Evolutionary conservation across 2,329 filamentous ascomycete species (phyloP), one percentile per base, ranked within the genome.

Genomic region (Emydomyces testavorans): DNA sequence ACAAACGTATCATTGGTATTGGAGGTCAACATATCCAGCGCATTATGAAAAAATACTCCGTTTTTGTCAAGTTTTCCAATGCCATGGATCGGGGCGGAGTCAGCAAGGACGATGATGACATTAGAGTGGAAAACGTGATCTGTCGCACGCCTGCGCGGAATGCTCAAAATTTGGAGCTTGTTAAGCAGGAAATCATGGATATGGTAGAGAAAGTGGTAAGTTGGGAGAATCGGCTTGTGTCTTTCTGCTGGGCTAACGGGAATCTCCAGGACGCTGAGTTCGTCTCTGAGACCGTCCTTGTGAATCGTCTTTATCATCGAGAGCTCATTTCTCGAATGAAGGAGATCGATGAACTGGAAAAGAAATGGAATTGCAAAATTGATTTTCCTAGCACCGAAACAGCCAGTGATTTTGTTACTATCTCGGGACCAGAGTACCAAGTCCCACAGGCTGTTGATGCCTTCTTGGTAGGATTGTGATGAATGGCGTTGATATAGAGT

Each of bases 21-120:
- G 92, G 92, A 52, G 92, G 92, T 7, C 90, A 96, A 64, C 92
- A 98, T 62, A 98, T 98, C 57, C 92, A 98, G 67, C 86, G 90
- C 48, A 96, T 98, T 71, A 98, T 98, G 92, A 96, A 98, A 74
- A 96, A 96, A 70, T 94, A 98, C 68, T 96, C 92, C 0, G 92
- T 98, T 57, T 98, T 98, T 59, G 92, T 98, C 71, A 98, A 98
- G 65, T 98, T 98, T 62, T 94, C 88, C 55, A 98, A 98, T 59
- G 92, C 92, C 13, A 96, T 96, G 89, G 92, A 98, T 63, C 83
- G 92, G 62, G 92, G 87, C 53, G 83, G 89, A 29, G 83, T 93
- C 66, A 86, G 88, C 55, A 89, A 93, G 56, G 89, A 96, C 62
- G 92, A 98, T 60, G 92, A 98, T 62, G 92, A 98, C 62, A 86